These are phyloP conservation scores for Blastobotrys niveus DNA, from an alignment of 1,139 yeast genomes.

Conservation along the genomic window DNA sequence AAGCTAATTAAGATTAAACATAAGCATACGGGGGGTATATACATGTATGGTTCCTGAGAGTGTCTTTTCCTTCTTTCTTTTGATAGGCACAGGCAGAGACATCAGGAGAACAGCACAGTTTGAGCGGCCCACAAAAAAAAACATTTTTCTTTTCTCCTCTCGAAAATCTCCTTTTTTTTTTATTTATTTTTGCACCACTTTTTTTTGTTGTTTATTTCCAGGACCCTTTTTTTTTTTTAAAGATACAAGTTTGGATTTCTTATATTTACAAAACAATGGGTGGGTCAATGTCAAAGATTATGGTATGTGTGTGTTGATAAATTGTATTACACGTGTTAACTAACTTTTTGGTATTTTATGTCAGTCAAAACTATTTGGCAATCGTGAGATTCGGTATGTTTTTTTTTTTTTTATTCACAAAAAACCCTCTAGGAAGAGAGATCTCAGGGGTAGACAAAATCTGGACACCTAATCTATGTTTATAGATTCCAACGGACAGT, in stretches of 20 bases:
- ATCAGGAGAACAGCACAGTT: no score
- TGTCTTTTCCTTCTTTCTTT: no score
- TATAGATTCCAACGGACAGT: conserved; percentile 3
- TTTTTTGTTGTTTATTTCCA: neutral
- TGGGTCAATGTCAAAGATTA: conserved; percentile 43
- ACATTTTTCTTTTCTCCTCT: neutral
- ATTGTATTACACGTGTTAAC: no score
- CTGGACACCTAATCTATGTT: no score
- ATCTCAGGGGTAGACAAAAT: neutral
- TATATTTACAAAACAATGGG: conserved; percentile 36
- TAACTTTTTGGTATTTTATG: no score
- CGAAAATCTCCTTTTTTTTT: conserved; percentile 3
- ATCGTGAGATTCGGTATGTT: conserved; percentile 34
- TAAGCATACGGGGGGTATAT: no score
- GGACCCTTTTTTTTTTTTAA: conserved; percentile 2
- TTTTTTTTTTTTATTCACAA: neutral
- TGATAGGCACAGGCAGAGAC: no score
- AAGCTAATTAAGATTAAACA: no score
- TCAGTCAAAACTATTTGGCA: conserved; percentile 47
- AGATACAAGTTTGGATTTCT: neutral
- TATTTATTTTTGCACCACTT: conserved; percentile 1
- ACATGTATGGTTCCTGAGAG: no score
- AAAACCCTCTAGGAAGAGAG: no score
- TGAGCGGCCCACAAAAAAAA: no score
- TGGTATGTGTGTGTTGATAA: conserved; percentile 37